Percentiles rank a stretch among this genome's conserved stretches.
These are phyloP conservation scores for Cyamopsis tetragonoloba DNA, from an alignment of 306 rosid genomes.

Conservation along the genomic window DNA sequence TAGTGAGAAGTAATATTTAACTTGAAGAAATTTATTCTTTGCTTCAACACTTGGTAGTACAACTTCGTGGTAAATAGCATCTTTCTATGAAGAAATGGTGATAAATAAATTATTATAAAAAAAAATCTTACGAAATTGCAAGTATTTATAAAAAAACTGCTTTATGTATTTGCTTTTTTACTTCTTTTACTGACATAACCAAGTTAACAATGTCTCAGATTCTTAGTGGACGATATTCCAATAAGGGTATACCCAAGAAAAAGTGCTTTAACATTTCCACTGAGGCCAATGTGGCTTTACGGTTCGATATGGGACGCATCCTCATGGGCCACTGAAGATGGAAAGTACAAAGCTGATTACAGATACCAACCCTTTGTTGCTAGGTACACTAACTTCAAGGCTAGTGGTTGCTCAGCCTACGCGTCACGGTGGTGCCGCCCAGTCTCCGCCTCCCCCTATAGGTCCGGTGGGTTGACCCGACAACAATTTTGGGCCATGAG, in stretches of 20 bases:
- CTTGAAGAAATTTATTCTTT: too few species aligned
- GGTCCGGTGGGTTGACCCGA: slow-evolving; percentile 72
- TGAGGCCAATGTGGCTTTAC: slow-evolving; percentile 94
- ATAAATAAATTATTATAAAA: slow-evolving; percentile 2
- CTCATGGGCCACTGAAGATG: slow-evolving; percentile 98
- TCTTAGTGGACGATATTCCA: slow-evolving; percentile 94
- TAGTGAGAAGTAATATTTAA: not conserved
- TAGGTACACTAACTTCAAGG: slow-evolving; percentile 64
- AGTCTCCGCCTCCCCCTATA: slow-evolving; percentile 65
- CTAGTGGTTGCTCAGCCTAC: slow-evolving; percentile 80
- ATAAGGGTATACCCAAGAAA: slow-evolving; percentile 84
- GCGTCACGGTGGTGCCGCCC: slow-evolving; percentile 65
- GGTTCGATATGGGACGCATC: slow-evolving; percentile 99
- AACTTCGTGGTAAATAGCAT: too few species aligned
- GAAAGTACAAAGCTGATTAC: slow-evolving; percentile 91
- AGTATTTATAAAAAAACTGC: too few species aligned
- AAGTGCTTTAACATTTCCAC: slow-evolving; percentile 67
- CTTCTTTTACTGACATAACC: slow-evolving; percentile 6
- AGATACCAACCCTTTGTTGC: slow-evolving; percentile 92
- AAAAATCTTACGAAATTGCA: too few species aligned
- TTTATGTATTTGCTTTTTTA: too few species aligned
- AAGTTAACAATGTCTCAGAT: slow-evolving; percentile 48
- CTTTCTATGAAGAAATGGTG: too few species aligned
- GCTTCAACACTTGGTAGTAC: too few species aligned
- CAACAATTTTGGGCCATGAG: slow-evolving; percentile 61